Conservation (phyloP, 2,329 filamentous ascomycete species). For the Tolypocladium tundrense region DNA sequence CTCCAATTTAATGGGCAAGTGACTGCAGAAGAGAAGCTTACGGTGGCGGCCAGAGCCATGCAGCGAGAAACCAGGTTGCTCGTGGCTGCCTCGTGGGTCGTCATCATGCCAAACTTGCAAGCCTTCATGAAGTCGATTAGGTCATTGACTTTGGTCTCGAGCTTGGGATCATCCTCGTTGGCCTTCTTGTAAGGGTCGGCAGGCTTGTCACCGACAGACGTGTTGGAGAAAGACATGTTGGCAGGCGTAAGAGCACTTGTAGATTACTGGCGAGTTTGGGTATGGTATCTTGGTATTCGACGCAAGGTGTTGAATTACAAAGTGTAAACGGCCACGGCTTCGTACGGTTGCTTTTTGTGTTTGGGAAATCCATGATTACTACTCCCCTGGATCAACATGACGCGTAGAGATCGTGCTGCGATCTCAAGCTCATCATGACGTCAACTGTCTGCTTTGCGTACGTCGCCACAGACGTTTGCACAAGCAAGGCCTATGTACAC, state of each 20-base stretch:
- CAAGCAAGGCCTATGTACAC: background rate
- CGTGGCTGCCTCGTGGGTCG: conserved; percentile 56
- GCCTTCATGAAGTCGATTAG: conserved; percentile 59
- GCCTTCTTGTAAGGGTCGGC: conserved; percentile 75
- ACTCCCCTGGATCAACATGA: background rate
- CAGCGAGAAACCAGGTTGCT: conserved; percentile 67
- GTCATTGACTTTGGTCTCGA: conserved; percentile 68
- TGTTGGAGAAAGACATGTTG: conserved; percentile 38
- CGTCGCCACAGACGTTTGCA: background rate
- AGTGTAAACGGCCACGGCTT: too few species aligned
- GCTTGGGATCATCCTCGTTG: conserved; percentile 48
- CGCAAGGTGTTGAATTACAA: background rate
- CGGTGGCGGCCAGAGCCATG: conserved; percentile 76
- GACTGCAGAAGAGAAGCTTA: conserved; percentile 23
- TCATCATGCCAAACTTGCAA: conserved; percentile 84
- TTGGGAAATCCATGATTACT: background rate
- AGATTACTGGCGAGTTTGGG: background rate
- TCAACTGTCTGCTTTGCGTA: background rate
- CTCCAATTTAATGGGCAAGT: background rate
- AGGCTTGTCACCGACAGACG: conserved; percentile 50
- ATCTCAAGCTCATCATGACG: conserved; percentile 5
- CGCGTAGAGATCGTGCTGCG: background rate
- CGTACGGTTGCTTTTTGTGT: background rate
- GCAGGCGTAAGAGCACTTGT: too few species aligned
- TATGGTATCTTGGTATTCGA: background rate